Conservation (phyloP, 352 stramenopile genomes). For the Globisporangium okanoganense region DNA sequence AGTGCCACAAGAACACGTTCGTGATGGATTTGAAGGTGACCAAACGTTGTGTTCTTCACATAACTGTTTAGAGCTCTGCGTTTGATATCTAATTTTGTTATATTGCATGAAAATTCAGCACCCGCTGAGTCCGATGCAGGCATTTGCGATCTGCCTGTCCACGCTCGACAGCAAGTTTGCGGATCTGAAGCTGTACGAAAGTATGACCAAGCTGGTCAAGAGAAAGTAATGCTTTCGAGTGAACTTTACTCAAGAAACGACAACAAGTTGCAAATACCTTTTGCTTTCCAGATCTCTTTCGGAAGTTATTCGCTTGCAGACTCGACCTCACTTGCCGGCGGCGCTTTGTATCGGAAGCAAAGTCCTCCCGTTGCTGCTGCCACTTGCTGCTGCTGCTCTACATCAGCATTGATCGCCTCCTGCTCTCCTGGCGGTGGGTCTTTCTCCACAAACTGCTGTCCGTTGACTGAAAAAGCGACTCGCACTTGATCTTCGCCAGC, state of each 20-base stretch:
- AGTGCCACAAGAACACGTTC: constrained; percentile 88
- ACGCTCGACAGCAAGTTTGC: constrained; percentile 81
- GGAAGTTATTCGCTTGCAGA: neutral
- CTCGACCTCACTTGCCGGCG: neutral
- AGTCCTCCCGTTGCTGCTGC: constrained; percentile 4
- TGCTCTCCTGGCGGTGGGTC: neutral
- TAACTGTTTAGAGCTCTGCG: no score
- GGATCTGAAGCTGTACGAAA: constrained; percentile 45
- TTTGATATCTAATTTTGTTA: neutral
- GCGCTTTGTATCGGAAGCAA: constrained; percentile 11
- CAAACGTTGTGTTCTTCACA: no score
- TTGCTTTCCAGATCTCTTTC: no score
- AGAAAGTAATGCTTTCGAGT: constrained; percentile 20
- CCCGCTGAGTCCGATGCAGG: constrained; percentile 79
- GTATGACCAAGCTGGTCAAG: constrained; percentile 35
- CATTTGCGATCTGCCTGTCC: constrained; percentile 87
- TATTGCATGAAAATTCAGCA: constrained; percentile 25
- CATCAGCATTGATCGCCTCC: neutral
- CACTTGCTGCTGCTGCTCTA: neutral
- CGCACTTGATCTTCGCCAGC: constrained; percentile 10
- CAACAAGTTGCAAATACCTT: no score
- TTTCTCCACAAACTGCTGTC: constrained; percentile 15
- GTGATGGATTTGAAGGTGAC: constrained; percentile 89
- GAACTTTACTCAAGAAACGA: no score
- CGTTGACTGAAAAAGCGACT: constrained; percentile 18